Evolutionary conservation across 2,329 filamentous ascomycete species (phyloP).

Genomic region (Pezicula radicicola): DNA sequence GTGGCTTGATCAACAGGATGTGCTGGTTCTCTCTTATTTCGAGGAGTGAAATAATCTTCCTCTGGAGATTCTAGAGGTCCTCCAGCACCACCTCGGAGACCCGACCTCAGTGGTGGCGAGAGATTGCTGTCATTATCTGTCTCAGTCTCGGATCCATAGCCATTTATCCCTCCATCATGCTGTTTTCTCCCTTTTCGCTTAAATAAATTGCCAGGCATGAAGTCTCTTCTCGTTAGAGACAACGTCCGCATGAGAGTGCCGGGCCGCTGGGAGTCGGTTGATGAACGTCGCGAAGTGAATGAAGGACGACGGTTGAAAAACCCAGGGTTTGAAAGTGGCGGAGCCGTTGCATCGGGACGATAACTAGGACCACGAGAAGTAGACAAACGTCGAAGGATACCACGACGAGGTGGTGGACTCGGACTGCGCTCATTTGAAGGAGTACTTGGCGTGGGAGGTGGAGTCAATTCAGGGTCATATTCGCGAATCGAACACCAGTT

Average conservation of each 20-base stretch:
- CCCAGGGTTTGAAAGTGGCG: constrained; percentile 20
- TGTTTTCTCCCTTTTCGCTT: constrained; percentile 37
- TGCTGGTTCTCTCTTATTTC: background rate
- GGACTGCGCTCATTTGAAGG: constrained; percentile 43
- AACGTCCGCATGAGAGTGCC: constrained; percentile 52
- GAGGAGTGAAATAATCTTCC: constrained; percentile 48
- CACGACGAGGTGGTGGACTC: constrained; percentile 25
- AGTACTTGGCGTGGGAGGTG: constrained; percentile 61
- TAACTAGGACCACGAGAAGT: constrained; percentile 28
- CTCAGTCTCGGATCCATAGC: constrained; percentile 45
- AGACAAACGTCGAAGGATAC: constrained; percentile 28
- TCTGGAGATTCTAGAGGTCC: constrained; percentile 34
- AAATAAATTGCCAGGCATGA: constrained; percentile 39
- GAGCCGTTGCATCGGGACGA: constrained; percentile 22
- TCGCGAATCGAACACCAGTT: constrained; percentile 95
- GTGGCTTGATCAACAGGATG: constrained; percentile 14
- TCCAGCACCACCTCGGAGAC: constrained; percentile 35
- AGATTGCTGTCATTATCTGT: constrained; percentile 28
- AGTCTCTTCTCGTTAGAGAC: constrained; percentile 56
- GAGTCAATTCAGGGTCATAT: constrained; percentile 76
- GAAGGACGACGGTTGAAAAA: constrained; percentile 43
- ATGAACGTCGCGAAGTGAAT: constrained; percentile 29
- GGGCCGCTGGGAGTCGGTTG: constrained; percentile 34
- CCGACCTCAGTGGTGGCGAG: constrained; percentile 4
- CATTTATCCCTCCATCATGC: constrained; percentile 54